Percentiles rank a stretch among this genome's conserved stretches.
These are phyloP conservation scores for Gossypium mustelinum DNA, from an alignment of 345 rosid species.

Conservation along the genomic window DNA sequence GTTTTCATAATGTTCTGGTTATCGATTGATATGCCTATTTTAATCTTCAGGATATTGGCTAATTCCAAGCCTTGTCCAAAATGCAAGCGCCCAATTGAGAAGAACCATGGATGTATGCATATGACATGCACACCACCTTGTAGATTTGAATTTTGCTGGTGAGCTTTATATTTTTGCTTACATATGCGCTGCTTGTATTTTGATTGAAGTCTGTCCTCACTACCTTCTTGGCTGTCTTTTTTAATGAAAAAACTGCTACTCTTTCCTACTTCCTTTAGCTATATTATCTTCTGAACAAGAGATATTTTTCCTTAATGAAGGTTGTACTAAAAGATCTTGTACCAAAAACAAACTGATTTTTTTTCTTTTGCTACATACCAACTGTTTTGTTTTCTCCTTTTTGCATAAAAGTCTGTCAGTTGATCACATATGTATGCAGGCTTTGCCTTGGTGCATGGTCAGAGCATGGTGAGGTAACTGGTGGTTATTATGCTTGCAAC, in stretches of 20 bases:
- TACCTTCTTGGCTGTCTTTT: background rate
- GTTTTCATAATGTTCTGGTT: background rate
- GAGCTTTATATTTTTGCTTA: background rate
- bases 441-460: slow-evolving; percentile 76
- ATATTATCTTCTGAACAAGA: background rate
- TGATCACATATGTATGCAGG: slow-evolving; percentile 42
- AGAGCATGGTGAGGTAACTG: slow-evolving; percentile 80
- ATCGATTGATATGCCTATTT: slow-evolving; percentile 1
- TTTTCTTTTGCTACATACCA: background rate
- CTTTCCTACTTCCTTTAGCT: slow-evolving; percentile 2
- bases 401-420: background rate
- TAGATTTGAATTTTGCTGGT: slow-evolving; percentile 85
- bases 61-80: slow-evolving; percentile 99
- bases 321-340: background rate
- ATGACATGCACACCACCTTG: slow-evolving; percentile 81
- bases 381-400: background rate
- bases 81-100: slow-evolving; percentile 98
- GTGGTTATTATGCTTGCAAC: slow-evolving; percentile 80
- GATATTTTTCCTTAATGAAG: background rate
- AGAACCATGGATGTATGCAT: slow-evolving; percentile 97
- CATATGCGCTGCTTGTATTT: background rate
- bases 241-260: background rate
- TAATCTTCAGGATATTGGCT: slow-evolving; percentile 67
- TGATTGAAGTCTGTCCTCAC: background rate
- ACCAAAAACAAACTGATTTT: background rate